These are phyloP conservation scores for Penicillium sp. DNA, from an alignment of 2,329 filamentous ascomycete species.

Conservation along the genomic window DNA sequence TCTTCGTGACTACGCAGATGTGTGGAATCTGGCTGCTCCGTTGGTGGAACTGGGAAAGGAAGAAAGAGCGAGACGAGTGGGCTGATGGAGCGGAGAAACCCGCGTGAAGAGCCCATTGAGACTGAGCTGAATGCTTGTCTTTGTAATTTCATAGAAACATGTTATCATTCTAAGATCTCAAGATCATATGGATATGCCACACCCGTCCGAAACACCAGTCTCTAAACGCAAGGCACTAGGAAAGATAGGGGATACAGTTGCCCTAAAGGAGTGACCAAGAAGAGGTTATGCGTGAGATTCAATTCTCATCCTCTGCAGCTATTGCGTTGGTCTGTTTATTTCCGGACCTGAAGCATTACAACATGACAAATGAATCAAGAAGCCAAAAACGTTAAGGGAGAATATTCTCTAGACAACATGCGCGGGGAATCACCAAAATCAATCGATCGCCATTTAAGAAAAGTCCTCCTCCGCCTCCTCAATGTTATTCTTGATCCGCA, in stretches of 20 bases:
- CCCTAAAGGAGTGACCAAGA: no score
- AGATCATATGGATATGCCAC: no score
- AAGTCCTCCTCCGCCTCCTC: conserved; percentile 68
- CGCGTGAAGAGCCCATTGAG: not conserved
- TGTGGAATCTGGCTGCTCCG: no score
- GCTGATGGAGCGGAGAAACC: conserved; percentile 7
- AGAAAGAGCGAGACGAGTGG: conserved; percentile 1
- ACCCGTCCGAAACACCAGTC: no score
- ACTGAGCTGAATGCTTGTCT: conserved; percentile 2
- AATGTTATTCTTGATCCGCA: conserved; percentile 79
- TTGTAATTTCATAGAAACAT: no score
- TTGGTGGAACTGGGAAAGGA: not conserved
- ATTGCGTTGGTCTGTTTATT: conserved; percentile 4
- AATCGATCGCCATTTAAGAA: conserved; percentile 46
- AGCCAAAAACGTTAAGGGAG: conserved; percentile 11
- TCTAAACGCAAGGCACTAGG: no score
- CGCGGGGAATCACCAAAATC: conserved; percentile 24
- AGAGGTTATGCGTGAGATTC: no score
- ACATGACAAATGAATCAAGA: conserved; percentile 5
- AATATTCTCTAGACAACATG: conserved; percentile 18
- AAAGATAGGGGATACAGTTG: no score
- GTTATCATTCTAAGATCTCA: no score
- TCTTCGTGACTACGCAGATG: no score
- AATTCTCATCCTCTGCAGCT: no score
- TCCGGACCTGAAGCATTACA: conserved; percentile 3